These are phyloP conservation scores for Cladophialophora psammophila DNA, from an alignment of 2,329 filamentous ascomycete genomes.

Conservation along the genomic window DNA sequence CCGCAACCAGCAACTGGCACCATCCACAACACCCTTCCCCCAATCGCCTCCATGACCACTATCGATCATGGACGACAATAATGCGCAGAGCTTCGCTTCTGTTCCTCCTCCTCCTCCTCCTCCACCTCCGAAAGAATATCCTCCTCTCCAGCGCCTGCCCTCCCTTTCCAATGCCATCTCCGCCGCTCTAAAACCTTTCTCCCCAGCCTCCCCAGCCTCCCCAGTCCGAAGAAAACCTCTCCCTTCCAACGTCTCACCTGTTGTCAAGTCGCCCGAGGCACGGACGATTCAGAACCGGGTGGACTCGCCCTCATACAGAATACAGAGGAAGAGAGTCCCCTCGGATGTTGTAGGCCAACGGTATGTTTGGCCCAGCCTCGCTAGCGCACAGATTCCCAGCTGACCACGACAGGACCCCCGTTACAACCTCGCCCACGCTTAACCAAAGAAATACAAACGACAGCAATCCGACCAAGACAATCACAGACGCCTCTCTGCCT, in stretches of 20 bases:
- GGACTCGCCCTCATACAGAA: conserved; percentile 2
- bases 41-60: conserved; percentile 16
- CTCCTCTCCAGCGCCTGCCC: conserved; percentile 31
- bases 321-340: conserved; percentile 14
- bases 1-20: conserved; percentile 14
- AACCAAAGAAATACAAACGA: conserved; percentile 10
- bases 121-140: conserved; percentile 30
- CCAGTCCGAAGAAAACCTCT: conserved; percentile 63
- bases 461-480: conserved; percentile 12
- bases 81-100: conserved; percentile 31
- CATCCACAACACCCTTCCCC: conserved; percentile 24
- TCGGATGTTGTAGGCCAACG: conserved; percentile 10
- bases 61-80: conserved; percentile 31
- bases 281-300: conserved; percentile 33
- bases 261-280: conserved; percentile 23
- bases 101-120: conserved; percentile 36
- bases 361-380: conserved; percentile 22
- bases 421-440: conserved; percentile 8
- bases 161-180: conserved; percentile 27
- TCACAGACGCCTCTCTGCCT: conserved; percentile 24
- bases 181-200: conserved; percentile 34
- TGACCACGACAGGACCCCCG: conserved; percentile 17
- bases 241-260: conserved; percentile 52
- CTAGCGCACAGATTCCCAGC: neutral
- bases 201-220: conserved; percentile 45